These are phyloP conservation scores for Lizonia empirigonia DNA, from an alignment of 2,329 filamentous ascomycete genomes.

Conservation along the genomic window DNA sequence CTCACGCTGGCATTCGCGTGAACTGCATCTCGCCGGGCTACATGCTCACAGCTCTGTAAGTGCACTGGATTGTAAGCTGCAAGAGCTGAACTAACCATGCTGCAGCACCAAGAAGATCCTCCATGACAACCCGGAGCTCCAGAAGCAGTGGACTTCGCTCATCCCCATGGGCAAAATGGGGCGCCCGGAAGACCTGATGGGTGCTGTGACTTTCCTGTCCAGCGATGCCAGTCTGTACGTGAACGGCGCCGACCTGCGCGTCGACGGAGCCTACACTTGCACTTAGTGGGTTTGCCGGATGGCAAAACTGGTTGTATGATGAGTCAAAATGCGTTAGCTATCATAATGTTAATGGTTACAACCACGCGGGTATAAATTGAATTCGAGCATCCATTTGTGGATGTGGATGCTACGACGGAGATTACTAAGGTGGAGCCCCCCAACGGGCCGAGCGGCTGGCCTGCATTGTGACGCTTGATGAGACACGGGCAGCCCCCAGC, in stretches of 20 bases:
- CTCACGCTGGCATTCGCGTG: conserved; percentile 82
- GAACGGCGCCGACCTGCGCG: conserved; percentile 73
- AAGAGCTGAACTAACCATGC: conserved; percentile 19
- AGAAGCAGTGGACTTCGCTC: conserved; percentile 86
- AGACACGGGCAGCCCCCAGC: conserved; percentile 12
- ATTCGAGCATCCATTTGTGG: no score
- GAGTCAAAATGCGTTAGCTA: background rate
- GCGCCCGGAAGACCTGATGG: conserved; percentile 88
- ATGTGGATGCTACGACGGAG: conserved; percentile 8
- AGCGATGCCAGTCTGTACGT: conserved; percentile 68
- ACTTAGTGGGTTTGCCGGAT: conserved; percentile 54
- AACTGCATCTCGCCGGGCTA: conserved; percentile 96
- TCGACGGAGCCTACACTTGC: conserved; percentile 88
- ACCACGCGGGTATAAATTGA: no score
- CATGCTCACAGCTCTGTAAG: conserved; percentile 92
- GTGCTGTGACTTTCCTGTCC: conserved; percentile 83
- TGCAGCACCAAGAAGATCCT: conserved; percentile 88
- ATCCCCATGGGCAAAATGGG: conserved; percentile 97
- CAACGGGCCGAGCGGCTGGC: conserved; percentile 11
- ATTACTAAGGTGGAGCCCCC: conserved; percentile 5
- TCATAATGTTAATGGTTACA: background rate
- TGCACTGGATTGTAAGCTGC: conserved; percentile 11
- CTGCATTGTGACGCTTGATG: conserved; percentile 12
- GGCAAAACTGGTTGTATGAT: background rate
- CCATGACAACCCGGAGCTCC: conserved; percentile 87